phyloP scores from a whole-genome alignment of 495 filamentous ascomycete species.

The Geopyxis carbonaria region DNA sequence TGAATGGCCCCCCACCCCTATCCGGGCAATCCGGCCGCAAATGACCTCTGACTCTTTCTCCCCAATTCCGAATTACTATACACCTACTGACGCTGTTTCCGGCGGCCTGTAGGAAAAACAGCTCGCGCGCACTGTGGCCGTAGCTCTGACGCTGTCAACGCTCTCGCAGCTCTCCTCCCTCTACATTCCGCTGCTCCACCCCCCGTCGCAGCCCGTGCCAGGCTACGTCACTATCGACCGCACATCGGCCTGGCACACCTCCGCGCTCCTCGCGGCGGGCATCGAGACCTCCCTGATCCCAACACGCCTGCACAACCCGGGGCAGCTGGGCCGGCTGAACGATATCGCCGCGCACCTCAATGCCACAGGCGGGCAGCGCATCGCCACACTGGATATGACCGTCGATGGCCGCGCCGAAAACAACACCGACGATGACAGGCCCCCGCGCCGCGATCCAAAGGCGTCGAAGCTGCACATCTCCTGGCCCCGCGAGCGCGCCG shows the following conservation, averaged over 20 bases:
- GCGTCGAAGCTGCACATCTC: slow-evolving; percentile 15
- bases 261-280: slow-evolving; percentile 58
- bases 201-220: slow-evolving; percentile 37
- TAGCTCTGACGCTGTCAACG: slow-evolving; percentile 20
- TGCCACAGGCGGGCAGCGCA: slow-evolving; percentile 58
- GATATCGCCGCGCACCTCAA: slow-evolving; percentile 56
- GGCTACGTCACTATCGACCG: slow-evolving; percentile 43
- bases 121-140: slow-evolving; percentile 24
- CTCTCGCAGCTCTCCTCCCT: slow-evolving; percentile 43
- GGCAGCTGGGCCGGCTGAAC: slow-evolving; percentile 34
- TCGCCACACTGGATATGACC: slow-evolving; percentile 51
- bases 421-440: neutral
- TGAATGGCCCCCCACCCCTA: too few species aligned
- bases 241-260: slow-evolving; percentile 61
- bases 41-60: too few species aligned
- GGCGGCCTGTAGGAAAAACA: slow-evolving; percentile 34
- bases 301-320: slow-evolving; percentile 42
- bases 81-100: too few species aligned
- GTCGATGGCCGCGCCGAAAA: slow-evolving; percentile 10
- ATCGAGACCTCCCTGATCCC: slow-evolving; percentile 69
- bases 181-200: slow-evolving; percentile 58
- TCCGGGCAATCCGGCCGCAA: too few species aligned
- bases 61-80: too few species aligned
- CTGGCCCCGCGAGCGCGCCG: slow-evolving; percentile 6
- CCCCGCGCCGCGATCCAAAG: slow-evolving; percentile 1